These are phyloP conservation scores for Geotrichum cucujoidarum DNA, from an alignment of 1,139 yeast species.

Conservation along the genomic window DNA sequence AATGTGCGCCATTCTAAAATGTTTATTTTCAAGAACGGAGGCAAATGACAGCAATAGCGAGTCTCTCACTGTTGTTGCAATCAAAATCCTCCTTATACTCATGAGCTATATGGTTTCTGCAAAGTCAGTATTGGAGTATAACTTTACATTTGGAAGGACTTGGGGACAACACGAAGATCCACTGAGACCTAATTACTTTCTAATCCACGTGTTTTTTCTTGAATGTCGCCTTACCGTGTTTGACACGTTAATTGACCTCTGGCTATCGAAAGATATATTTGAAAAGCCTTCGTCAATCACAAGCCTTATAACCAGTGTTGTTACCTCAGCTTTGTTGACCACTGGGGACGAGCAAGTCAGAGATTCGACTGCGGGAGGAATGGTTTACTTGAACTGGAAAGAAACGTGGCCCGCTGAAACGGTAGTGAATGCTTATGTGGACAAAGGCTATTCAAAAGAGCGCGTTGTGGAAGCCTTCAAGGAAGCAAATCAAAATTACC, in stretches of 20 bases:
- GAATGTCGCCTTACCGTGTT: constrained; percentile 32
- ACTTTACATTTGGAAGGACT: constrained; percentile 23
- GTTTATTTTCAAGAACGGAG: constrained; percentile 21
- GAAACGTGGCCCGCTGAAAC: constrained; percentile 51
- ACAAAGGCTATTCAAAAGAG: constrained; percentile 41
- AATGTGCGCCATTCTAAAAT: constrained; percentile 26
- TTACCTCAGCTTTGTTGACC: constrained; percentile 24
- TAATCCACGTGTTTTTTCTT: constrained; percentile 32
- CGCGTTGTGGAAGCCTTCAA: constrained; percentile 36
- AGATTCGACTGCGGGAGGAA: background rate
- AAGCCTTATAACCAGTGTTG: constrained; percentile 24
- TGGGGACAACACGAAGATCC: constrained; percentile 27
- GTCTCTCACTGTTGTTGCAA: constrained; percentile 14
- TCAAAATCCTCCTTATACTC: constrained; percentile 24
- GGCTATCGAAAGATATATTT: constrained; percentile 29
- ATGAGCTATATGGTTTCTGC: constrained; percentile 25
- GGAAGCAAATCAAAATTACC: background rate
- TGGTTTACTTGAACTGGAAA: constrained; percentile 36
- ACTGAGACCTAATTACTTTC: constrained; percentile 30
- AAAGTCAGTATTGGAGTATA: constrained; percentile 26
- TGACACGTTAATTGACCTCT: constrained; percentile 24
- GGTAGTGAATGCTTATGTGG: constrained; percentile 43
- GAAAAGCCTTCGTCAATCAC: constrained; percentile 24
- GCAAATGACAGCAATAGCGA: constrained; percentile 14
- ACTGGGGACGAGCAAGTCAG: constrained; percentile 23